These are phyloP conservation scores for Violaceomyces palustris DNA, from an alignment of 1,284 basidiomycete species.

Conservation along the genomic window DNA sequence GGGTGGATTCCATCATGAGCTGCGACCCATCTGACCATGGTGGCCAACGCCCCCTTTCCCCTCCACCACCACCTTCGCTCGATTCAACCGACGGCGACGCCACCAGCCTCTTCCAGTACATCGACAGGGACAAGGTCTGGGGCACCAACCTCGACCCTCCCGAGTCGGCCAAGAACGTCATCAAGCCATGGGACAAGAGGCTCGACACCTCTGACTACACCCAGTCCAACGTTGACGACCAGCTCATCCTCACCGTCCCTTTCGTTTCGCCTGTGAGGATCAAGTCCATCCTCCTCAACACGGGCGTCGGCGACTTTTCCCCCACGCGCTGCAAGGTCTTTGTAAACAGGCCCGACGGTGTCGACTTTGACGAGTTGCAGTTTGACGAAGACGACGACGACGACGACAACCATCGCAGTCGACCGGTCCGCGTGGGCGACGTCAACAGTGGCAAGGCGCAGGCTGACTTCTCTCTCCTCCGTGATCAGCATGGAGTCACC, in stretches of 20 bases:
- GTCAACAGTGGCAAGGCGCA: constrained; percentile 41
- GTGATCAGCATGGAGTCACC: constrained; percentile 29
- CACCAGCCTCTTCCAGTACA: constrained; percentile 40
- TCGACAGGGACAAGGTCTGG: constrained; percentile 43
- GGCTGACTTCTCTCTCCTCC: constrained; percentile 46
- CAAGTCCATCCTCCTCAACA: constrained; percentile 44
- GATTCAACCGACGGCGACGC: constrained; percentile 32
- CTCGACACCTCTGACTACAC: constrained; percentile 23
- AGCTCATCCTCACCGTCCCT: constrained; percentile 48
- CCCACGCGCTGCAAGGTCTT: constrained; percentile 41
- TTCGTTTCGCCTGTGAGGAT: constrained; percentile 46
- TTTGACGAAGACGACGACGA: too few relatives aligned
- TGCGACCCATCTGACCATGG: too few relatives aligned
- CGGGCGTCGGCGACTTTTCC: constrained; percentile 44
- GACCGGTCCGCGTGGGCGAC: constrained; percentile 17
- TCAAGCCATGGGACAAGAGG: constrained; percentile 49
- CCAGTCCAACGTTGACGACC: constrained; percentile 49
- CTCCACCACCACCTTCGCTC: too few relatives aligned
- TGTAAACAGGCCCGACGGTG: constrained; percentile 46
- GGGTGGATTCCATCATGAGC: too few relatives aligned
- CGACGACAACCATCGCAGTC: too few relatives aligned
- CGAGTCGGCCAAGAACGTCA: constrained; percentile 37
- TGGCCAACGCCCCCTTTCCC: too few relatives aligned
- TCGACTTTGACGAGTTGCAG: constrained; percentile 47
- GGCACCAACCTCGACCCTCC: constrained; percentile 45